Base-by-base conservation (phyloP, 2,329 filamentous ascomycete genomes). In the Aspergillus arachidicola region DNA sequence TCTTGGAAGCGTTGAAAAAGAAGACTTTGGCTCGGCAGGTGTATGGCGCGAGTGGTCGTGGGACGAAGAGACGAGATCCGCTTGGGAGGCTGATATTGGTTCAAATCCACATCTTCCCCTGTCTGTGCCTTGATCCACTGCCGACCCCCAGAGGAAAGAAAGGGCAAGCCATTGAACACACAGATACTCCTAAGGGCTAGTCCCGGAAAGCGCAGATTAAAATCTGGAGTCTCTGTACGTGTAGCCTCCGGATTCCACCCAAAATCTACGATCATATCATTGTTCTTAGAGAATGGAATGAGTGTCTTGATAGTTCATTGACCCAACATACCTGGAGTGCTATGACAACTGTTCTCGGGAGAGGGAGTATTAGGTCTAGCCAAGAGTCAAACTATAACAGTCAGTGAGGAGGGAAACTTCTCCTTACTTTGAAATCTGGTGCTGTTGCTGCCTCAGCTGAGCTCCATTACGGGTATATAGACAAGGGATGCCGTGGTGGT, bases 81-180 rank as follows among this genome's bases (percentile, higher is more conserved):
- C 6, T 2, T 30, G 12, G 45, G 16, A 14, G 30, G 28, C 6
- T 32, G 26, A 38, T 61, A 63, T 34, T 50, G 60, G 21, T 59
- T 62, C 10, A 64, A 38, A 54, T 38, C 19, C 14, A 57, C 45
- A 2, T 64, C 57, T 36, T 56, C 51, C 4, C 64, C 64, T 4
- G 62, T 64, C 16, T 56, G 51, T 3, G 34, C 21, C 45, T 61
- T 57, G n/a, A 64, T 61, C 64, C 64, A 66, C 16, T 59, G 21
- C 3, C 43, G 41, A 5, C 64, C 62, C 34, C 56, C 41, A 4
- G 43, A 34, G 26, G 64, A 66, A n/a, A 66, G 56, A 11, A 64
- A 58, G 6, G 62, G 64, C 26, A 57, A 11, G 23, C 64, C 64
- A 14, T 64, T 61, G 38, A 66, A 66, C 1, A 45, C 48, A 19